These are phyloP conservation scores for Pseudogymnoascus sp. DNA, from an alignment of 2,329 filamentous ascomycete species.

Conservation along the genomic window DNA sequence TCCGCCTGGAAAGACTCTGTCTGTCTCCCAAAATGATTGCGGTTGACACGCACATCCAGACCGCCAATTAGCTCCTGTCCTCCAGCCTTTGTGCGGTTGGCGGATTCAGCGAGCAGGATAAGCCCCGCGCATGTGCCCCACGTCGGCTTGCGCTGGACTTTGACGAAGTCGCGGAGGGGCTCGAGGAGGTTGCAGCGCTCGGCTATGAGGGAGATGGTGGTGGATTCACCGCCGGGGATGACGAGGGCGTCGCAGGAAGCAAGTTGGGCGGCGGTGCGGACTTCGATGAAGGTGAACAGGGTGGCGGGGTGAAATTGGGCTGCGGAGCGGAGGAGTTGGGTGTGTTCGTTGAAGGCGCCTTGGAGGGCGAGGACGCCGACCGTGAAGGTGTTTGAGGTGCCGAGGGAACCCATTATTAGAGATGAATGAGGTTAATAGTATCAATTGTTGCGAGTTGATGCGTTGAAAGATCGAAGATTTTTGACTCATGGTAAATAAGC, in stretches of 20 bases:
- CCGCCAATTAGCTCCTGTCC: constrained; percentile 92
- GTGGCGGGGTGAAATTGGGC: constrained; percentile 17
- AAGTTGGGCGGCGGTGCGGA: constrained; percentile 68
- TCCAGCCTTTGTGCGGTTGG: constrained; percentile 80
- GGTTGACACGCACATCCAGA: constrained; percentile 78
- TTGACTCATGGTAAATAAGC: constrained; percentile 5
- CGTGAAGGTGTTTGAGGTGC: constrained; percentile 33
- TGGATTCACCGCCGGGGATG: constrained; percentile 91
- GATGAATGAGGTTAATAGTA: not conserved
- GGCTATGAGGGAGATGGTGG: constrained; percentile 83
- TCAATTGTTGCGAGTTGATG: not conserved
- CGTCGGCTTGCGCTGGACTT: constrained; percentile 68
- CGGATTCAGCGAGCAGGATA: constrained; percentile 80
- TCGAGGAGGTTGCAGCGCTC: constrained; percentile 73
- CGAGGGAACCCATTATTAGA: constrained; percentile 16
- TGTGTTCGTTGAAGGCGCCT: constrained; percentile 86
- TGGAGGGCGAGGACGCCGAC: constrained; percentile 69
- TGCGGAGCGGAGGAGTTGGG: constrained; percentile 66
- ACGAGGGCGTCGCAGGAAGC: constrained; percentile 71
- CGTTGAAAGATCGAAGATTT: constrained; percentile 4
- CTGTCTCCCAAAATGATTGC: constrained; percentile 93
- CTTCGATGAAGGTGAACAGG: constrained; percentile 40
- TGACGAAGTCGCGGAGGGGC: constrained; percentile 81
- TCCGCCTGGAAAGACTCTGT: constrained; percentile 81
- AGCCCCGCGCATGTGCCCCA: constrained; percentile 97